Evolutionary conservation across 1,284 basidiomycete genomes (phyloP).

Genomic region (Apiotrichum veenhuisii): DNA sequence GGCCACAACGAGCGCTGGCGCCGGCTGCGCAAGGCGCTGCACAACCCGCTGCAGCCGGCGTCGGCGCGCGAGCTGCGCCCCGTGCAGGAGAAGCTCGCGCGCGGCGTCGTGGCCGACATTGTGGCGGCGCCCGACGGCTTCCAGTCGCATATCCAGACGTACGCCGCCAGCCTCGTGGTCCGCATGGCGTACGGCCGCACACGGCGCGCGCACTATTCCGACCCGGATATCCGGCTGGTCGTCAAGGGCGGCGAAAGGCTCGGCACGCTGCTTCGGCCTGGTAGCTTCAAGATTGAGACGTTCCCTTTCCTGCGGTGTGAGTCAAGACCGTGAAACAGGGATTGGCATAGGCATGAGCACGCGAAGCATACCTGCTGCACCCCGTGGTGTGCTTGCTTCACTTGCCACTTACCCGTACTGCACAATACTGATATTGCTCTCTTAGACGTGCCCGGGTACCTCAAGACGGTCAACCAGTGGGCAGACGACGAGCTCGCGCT

Average conservation of each 20-base stretch:
- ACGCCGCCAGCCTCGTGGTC: conserved; percentile 62
- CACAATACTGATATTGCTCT: too few relatives aligned
- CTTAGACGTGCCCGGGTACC: conserved; percentile 60
- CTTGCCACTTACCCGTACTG: too few relatives aligned
- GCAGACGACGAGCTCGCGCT: conserved; percentile 59
- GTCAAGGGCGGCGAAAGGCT: conserved; percentile 55
- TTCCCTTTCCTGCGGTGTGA: conserved; percentile 59
- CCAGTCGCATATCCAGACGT: conserved; percentile 57
- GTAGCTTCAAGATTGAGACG: conserved; percentile 59
- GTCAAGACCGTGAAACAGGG: too few relatives aligned
- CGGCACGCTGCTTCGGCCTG: conserved; percentile 56
- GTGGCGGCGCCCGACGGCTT: conserved; percentile 55
- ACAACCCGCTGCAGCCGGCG: conserved; percentile 57
- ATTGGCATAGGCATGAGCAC: too few relatives aligned
- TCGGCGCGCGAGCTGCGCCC: conserved; percentile 54
- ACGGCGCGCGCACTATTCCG: conserved; percentile 54
- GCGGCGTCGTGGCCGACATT: conserved; percentile 57
- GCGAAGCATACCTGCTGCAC: too few relatives aligned
- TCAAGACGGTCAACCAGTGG: conserved; percentile 55
- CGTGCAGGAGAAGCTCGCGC: conserved; percentile 54
- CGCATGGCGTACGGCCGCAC: conserved; percentile 63
- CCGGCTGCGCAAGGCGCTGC: conserved; percentile 53
- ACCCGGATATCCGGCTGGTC: conserved; percentile 59
- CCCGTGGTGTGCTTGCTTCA: too few relatives aligned
- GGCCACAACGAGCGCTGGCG: conserved; percentile 14